A percentile compares a stretch with the other conserved stretches of the same genome.
Conservation (phyloP, 140 eudicot species). For the Ambrosia hybrid region DNA sequence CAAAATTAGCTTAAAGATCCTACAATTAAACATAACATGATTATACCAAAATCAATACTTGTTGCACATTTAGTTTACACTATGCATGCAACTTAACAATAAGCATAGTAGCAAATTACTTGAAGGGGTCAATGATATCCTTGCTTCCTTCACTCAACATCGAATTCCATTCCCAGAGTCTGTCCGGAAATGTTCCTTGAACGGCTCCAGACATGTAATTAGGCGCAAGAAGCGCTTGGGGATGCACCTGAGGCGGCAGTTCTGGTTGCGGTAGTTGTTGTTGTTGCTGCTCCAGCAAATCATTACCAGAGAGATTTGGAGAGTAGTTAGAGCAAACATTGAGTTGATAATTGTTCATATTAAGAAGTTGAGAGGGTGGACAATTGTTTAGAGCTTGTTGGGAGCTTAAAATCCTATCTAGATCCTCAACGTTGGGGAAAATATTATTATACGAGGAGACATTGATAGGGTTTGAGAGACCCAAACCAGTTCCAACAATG, state of each 20-base stretch:
- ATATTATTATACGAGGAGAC: constrained; percentile 28
- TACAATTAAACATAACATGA: constrained; percentile 8
- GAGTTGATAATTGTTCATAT: constrained; percentile 32
- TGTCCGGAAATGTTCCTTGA: constrained; percentile 43
- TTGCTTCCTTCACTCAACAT: constrained; percentile 42
- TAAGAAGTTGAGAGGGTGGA: constrained; percentile 35
- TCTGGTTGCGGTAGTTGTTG: constrained; percentile 13
- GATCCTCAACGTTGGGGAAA: constrained; percentile 47
- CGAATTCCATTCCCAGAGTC: constrained; percentile 79
- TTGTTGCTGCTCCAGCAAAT: constrained; percentile 7
- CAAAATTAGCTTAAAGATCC: neutral
- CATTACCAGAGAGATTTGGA: constrained; percentile 13
- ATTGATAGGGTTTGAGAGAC: constrained; percentile 37
- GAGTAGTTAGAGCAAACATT: constrained; percentile 19
- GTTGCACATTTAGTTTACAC: constrained; percentile 2
- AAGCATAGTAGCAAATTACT: constrained; percentile 38
- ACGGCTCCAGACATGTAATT: constrained; percentile 36
- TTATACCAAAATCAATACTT: neutral
- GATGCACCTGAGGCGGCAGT: constrained; percentile 25
- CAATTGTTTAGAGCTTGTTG: constrained; percentile 48
- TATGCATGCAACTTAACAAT: constrained; percentile 5
- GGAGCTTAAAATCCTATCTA: constrained; percentile 54
- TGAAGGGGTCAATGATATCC: constrained; percentile 54
- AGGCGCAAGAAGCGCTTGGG: constrained; percentile 27
- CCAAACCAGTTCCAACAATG: constrained; percentile 42